phyloP scores from a whole-genome alignment of 352 stramenopile genomes.

The Phytophthora podocarpi region DNA sequence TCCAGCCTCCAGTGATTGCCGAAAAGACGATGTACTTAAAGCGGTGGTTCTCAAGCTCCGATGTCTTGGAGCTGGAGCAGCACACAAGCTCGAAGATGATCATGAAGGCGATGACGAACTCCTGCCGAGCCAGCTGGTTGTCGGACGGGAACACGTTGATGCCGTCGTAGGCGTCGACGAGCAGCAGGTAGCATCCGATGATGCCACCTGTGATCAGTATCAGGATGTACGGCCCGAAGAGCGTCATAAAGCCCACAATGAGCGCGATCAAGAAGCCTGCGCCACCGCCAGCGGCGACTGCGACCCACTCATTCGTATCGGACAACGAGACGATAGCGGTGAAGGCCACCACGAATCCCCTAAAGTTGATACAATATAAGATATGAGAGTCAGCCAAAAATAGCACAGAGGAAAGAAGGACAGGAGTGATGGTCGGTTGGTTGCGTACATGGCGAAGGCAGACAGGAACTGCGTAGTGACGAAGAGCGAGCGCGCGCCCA shows the following conservation, averaged over 20 bases:
- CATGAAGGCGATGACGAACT: constrained; percentile 89
- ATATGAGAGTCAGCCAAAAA: constrained; percentile 19
- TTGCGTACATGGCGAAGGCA: constrained; percentile 81
- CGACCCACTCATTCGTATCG: constrained; percentile 81
- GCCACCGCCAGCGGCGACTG: constrained; percentile 61
- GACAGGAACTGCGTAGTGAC: constrained; percentile 84
- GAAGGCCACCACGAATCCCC: constrained; percentile 73
- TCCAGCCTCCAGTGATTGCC: constrained; percentile 72
- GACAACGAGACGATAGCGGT: constrained; percentile 66
- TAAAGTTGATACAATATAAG: constrained; percentile 22
- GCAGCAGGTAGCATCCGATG: constrained; percentile 73
- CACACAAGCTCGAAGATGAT: constrained; percentile 90
- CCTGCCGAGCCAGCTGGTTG: constrained; percentile 83
- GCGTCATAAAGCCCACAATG: constrained; percentile 79
- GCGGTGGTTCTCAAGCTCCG: constrained; percentile 86
- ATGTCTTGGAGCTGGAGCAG: constrained; percentile 75
- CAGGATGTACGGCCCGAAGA: constrained; percentile 70
- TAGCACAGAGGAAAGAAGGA: neutral
- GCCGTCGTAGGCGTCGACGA: constrained; percentile 78
- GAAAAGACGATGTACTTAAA: constrained; percentile 91
- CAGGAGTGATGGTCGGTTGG: constrained; percentile 20
- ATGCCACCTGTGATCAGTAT: constrained; percentile 71
- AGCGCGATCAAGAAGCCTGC: constrained; percentile 66
- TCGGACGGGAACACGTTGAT: constrained; percentile 67
- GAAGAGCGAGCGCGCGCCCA: constrained; percentile 86